Evolutionary conservation across 352 stramenopile genomes (phyloP), one percentile per base, ranked within the genome.

Genomic region (Globisporangium parvum): DNA sequence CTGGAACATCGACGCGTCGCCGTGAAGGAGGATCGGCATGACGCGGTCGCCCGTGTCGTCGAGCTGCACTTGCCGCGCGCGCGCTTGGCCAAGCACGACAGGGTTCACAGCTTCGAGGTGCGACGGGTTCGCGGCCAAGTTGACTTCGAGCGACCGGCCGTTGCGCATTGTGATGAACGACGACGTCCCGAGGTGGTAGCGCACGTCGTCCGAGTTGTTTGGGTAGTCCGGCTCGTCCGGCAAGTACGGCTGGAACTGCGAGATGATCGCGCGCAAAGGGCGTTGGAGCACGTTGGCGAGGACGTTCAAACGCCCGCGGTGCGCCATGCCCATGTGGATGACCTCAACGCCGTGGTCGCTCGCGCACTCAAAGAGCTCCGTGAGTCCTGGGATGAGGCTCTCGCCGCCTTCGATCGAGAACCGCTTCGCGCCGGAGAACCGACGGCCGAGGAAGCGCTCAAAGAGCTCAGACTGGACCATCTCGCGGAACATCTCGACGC

Each of bases 271-370:
- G 2, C 88, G 90, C 69, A 99, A 88, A 12, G 96, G 96, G 61
- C 98, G 98, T 47, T 98, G 79, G 58, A 99, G 85, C 6, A 99
- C 96, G 75, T 99, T 99, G 6, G 94, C 95, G 41, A 99, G 79
- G 28, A 99, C 87, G 66, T 99, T 99, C 14, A 99, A 69, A 31
- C 97, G 86, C 14, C 85, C 97, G 53, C 97, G 86, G 73, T 99
- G 97, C 20, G 97, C 93, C 97, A 99, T 99, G 48, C 97, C 97
- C 74, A 99, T 98, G 55, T 99, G 93, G 52, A 99, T 96, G 37
- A 91, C 91, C 69, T 99, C 92, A 18, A 99, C 91, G 23, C 97
- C 97, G 23, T 98, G 70, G 49, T 98, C 91, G 55, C 84, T 97
- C 5, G 95, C 96, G 42, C 72, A 80, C 65, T 99, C 91, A 53